Conservation (phyloP, 164 flowering plant genomes). For the Magnolia kwangsiensis region DNA sequence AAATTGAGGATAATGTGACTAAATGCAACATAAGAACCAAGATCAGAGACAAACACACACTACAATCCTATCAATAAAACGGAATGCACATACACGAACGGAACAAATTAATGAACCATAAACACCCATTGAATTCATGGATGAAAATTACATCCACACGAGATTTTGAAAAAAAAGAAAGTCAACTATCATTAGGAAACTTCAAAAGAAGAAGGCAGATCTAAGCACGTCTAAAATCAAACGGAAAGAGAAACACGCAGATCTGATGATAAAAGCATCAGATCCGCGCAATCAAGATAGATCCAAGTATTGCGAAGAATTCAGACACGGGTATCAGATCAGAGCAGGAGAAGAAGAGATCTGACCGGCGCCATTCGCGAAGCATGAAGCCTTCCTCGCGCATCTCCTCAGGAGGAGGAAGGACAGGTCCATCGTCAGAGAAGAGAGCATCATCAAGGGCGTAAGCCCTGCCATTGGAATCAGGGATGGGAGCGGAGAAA, state of each 20-base stretch:
- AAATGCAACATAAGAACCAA: no score
- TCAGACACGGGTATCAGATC: not conserved
- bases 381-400: constrained; percentile 80
- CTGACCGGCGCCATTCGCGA: constrained; percentile 93
- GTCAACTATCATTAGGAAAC: no score
- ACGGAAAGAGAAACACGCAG: not conserved
- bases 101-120: no score
- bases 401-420: constrained; percentile 86
- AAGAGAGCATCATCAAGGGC: constrained; percentile 49
- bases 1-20: no score
- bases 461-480: constrained; percentile 50
- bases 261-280: not conserved
- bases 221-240: not conserved
- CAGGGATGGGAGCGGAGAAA: constrained; percentile 23
- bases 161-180: not conserved
- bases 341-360: not conserved
- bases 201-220: not conserved
- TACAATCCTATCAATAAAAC: no score
- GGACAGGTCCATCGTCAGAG: constrained; percentile 71
- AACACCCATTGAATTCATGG: no score
- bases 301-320: not conserved
- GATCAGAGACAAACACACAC: no score
- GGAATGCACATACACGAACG: no score
- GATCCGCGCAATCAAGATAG: not conserved
- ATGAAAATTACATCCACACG: no score